Base-by-base conservation (phyloP, 2,329 filamentous ascomycete species). In the Talaromyces sp. region DNA sequence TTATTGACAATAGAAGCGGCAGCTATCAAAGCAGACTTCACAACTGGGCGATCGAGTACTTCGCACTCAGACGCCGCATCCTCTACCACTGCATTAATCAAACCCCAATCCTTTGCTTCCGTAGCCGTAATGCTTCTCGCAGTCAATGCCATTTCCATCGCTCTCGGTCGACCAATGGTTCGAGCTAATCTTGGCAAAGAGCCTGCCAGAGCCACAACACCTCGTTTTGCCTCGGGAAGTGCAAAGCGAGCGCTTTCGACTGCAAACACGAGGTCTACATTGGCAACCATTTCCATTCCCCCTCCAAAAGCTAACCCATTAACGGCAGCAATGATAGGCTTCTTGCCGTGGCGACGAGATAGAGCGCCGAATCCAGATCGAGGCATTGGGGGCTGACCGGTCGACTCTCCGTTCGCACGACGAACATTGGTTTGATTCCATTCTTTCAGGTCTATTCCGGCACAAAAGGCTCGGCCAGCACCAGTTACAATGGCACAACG, bases 181-280 rank as follows among this genome's bases (percentile, higher is more conserved):
- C 57, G 42, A 4, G 55, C 51, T 27, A 60, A 46, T 20, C 57
- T 46, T 7, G 57, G 55, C 32, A 60, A 16, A 16, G 52, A 55
- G n/a, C 57, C 57, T 2, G 55, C 57, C 55, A 57, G 51, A 32
- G 57, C 52, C 27, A 57, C 55, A 11, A 60, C 52, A 36, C 57
- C 55, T 19, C 55, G 50, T 43, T 54, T 54, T 3, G 52, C 55
- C 20, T 56, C 57, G 5, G 55, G 55, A n/a, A 60, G 50, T 4
- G 36, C 52, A 37, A 60, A 60, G 4, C 20, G 47, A 4, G 57
- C 57, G n/a, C 50, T 41, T 19, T 49, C 30, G 13, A 52, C 49
- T 16, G 57, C 57, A 24, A 60, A 50, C 9, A 60, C 50, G 6
- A 60, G 41, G 30, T 60, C 57, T 49, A 53, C 22, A 22, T 60